These are phyloP conservation scores for Wickerhamomyces mucosus DNA, from an alignment of 805 yeast genomes.

Conservation along the genomic window DNA sequence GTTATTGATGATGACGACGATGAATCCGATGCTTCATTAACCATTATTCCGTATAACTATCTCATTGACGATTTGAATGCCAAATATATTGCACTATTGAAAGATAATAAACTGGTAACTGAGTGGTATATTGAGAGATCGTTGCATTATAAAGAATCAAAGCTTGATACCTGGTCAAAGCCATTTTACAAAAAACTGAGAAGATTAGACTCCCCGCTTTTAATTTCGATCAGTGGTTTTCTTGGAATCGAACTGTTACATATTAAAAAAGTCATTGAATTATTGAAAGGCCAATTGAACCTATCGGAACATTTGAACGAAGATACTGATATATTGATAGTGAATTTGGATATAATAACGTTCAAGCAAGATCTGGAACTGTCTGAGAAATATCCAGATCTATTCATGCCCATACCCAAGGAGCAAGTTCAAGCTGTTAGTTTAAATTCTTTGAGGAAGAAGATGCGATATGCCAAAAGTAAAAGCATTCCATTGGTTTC, in stretches of 20 bases:
- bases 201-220: constrained; percentile 7
- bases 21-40: constrained; percentile 4
- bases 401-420: constrained; percentile 14
- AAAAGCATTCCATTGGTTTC: constrained; percentile 55
- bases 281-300: constrained; percentile 37
- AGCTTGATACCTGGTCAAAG: constrained; percentile 53
- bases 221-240: constrained; percentile 56
- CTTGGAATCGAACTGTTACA: constrained; percentile 71
- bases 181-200: constrained; percentile 26
- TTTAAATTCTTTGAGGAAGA: constrained; percentile 37
- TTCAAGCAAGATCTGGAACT: constrained; percentile 30
- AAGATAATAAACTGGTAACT: constrained; percentile 35
- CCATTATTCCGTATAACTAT: constrained; percentile 16
- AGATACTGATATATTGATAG: constrained; percentile 46
- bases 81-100: constrained; percentile 7
- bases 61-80: constrained; percentile 1
- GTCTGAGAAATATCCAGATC: constrained; percentile 23
- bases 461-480: constrained; percentile 46
- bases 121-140: constrained; percentile 80
- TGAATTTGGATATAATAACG: constrained; percentile 39
- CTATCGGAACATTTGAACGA: constrained; percentile 38
- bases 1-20: constrained; percentile 3
- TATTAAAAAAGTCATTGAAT: constrained; percentile 46
- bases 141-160: constrained; percentile 41
- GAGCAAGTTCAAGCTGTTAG: constrained; percentile 21